Evolutionary conservation across 306 rosid genomes (phyloP).

Genomic region (Chamaecrista fasciculata): DNA sequence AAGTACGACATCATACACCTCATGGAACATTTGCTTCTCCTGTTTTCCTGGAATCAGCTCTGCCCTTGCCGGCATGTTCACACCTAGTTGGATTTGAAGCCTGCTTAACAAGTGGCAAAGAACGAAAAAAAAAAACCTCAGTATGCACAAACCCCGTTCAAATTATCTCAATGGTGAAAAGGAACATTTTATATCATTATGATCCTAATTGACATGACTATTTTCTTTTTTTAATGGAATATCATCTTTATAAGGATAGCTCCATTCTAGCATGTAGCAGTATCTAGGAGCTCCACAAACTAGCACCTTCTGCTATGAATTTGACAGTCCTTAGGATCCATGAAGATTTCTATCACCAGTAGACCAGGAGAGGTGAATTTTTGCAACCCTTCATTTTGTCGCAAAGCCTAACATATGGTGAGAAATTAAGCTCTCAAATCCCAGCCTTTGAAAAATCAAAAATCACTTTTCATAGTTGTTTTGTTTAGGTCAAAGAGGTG

Average conservation of each 20-base stretch:
- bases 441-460: neutral
- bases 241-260: neutral
- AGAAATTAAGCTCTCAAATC: constrained; percentile 8
- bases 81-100: constrained; percentile 97
- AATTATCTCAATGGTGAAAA: neutral
- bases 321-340: neutral
- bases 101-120: constrained; percentile 41
- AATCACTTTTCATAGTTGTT: neutral
- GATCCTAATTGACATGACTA: constrained; percentile 11
- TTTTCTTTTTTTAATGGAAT: neutral
- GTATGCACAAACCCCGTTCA: constrained; percentile 5
- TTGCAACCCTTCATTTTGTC: constrained; percentile 6
- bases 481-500: neutral
- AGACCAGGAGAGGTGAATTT: neutral
- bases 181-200: neutral
- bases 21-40: constrained; percentile 61
- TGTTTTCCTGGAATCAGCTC: constrained; percentile 71
- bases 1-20: constrained; percentile 86
- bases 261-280: neutral
- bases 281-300: neutral
- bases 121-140: neutral
- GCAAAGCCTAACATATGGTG: neutral
- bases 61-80: constrained; percentile 98
- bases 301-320: neutral
- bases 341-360: neutral